phyloP scores from a whole-genome alignment of 371 early-diverging fungal genomes.

The Lichtheimia corymbifera region DNA sequence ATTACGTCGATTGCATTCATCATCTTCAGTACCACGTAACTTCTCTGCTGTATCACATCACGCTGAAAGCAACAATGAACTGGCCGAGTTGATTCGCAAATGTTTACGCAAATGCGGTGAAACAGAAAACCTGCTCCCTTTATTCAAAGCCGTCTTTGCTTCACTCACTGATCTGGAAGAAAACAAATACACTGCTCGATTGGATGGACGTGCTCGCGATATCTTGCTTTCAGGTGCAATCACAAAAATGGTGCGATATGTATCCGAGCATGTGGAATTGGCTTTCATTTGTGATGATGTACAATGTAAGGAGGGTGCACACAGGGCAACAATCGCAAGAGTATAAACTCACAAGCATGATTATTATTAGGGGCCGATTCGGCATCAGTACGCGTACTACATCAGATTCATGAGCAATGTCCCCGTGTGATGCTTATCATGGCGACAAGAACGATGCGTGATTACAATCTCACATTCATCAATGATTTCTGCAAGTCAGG shows the following conservation, averaged over 20 bases:
- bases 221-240: constrained; percentile 41
- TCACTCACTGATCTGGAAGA: constrained; percentile 32
- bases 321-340: too few relatives aligned
- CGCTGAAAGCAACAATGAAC: constrained; percentile 18
- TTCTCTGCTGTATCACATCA: not conserved
- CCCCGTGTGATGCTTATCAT: constrained; percentile 39
- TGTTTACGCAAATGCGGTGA: constrained; percentile 40
- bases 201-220: constrained; percentile 37
- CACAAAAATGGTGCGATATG: constrained; percentile 39
- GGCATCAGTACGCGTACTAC: constrained; percentile 37
- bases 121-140: constrained; percentile 25
- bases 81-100: constrained; percentile 21
- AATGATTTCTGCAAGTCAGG: constrained; percentile 28
- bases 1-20: constrained; percentile 13
- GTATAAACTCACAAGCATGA: too few relatives aligned
- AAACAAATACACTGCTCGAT: constrained; percentile 24
- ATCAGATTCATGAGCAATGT: constrained; percentile 45
- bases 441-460: constrained; percentile 46
- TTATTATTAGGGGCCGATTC: constrained; percentile 45
- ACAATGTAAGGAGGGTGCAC: constrained; percentile 40
- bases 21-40: constrained; percentile 12
- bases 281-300: constrained; percentile 51
- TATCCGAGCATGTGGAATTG: constrained; percentile 33
- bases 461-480: constrained; percentile 41
- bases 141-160: constrained; percentile 35